These are phyloP conservation scores for Micractinium conductrix DNA, from an alignment of 139 green algal genomes.

Conservation along the genomic window DNA sequence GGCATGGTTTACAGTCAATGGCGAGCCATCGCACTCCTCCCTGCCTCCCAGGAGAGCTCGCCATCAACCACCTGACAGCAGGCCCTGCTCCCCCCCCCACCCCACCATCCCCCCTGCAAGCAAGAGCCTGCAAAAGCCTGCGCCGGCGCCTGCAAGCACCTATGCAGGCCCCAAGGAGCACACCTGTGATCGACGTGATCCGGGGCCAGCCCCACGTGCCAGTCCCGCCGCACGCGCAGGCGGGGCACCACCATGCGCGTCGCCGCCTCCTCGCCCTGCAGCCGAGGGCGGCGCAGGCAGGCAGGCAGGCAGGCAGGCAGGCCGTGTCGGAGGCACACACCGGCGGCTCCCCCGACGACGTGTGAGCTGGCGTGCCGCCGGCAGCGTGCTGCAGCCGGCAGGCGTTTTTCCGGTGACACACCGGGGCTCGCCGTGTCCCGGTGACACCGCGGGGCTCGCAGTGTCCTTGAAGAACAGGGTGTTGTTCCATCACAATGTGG, in stretches of 20 bases:
- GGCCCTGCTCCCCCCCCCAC: no score
- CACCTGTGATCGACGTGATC: constrained; percentile 89
- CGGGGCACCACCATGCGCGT: constrained; percentile 68
- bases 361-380: background rate
- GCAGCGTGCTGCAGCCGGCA: no score
- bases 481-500: background rate
- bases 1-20: no score
- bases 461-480: background rate
- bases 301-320: background rate
- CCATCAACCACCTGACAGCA: background rate
- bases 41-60: background rate
- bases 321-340: background rate
- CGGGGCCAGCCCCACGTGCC: constrained; percentile 85
- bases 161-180: background rate
- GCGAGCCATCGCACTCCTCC: no score
- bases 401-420: no score
- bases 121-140: no score
- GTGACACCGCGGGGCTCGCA: background rate
- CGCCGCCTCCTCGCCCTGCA: constrained; percentile 65
- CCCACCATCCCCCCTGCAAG: no score
- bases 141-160: no score
- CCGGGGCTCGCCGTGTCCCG: background rate
- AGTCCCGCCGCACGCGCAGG: constrained; percentile 81
- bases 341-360: background rate
- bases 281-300: no score